Evolutionary conservation across 148 eudicot genomes (phyloP).

Genomic region (Vaccinium macrocarpon): DNA sequence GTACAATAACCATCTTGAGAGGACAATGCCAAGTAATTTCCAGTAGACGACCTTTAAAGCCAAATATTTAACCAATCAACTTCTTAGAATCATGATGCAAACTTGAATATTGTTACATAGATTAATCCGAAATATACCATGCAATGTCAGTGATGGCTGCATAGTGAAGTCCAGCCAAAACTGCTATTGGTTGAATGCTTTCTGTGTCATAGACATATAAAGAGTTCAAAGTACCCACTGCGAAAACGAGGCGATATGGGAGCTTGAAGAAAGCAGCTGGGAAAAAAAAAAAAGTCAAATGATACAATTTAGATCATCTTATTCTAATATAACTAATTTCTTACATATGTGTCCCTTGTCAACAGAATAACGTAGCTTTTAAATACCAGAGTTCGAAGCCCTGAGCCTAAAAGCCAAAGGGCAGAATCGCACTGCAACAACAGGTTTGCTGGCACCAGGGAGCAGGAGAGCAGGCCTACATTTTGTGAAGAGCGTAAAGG

Average conservation of each 20-base stretch:
- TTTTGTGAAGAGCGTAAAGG: constrained; percentile 16
- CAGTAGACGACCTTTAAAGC: constrained; percentile 64
- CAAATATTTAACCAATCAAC: constrained; percentile 12
- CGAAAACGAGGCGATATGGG: constrained; percentile 89
- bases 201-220: constrained; percentile 89
- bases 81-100: background rate
- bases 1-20: constrained; percentile 98
- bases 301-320: background rate
- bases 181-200: constrained; percentile 63
- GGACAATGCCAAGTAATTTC: constrained; percentile 72
- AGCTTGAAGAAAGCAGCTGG: constrained; percentile 77
- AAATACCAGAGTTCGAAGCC: constrained; percentile 54
- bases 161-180: constrained; percentile 93
- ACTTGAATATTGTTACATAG: background rate
- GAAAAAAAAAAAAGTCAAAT: background rate
- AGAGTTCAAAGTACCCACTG: constrained; percentile 87
- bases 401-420: constrained; percentile 64
- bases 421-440: constrained; percentile 91
- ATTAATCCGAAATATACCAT: constrained; percentile 43
- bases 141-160: constrained; percentile 93
- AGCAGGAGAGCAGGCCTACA: constrained; percentile 92
- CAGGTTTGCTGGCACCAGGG: constrained; percentile 94
- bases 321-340: background rate
- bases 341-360: background rate
- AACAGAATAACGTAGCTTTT: background rate